phyloP scores from a whole-genome alignment of 78 protist genomes.

The Dictyostelium discoideum region dicty_2.7 NC_007088.5:7725501-7726000 shows the following conservation, averaged over 20 bases:
- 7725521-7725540: background rate
- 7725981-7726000: conserved; percentile 57
- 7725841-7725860: conserved; percentile 22
- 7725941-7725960: background rate
- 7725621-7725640: conserved; percentile 29
- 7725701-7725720: conserved; percentile 32
- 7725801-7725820: background rate
- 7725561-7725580: conserved; percentile 30
- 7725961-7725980: background rate
- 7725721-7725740: conserved; percentile 68
- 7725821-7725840: background rate
- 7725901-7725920: conserved; percentile 22
- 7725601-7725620: conserved; percentile 28
- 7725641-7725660: conserved; percentile 28
- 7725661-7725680: background rate
- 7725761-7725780: conserved; percentile 22
- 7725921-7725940: conserved; percentile 36
- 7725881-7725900: background rate
- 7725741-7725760: conserved; percentile 42
- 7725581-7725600: conserved; percentile 24
- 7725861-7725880: conserved; percentile 40
- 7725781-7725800: conserved; percentile 19
- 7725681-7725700: conserved; percentile 32
- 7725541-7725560: conserved; percentile 19
- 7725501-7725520: background rate